phyloP scores from a whole-genome alignment of 768 basidiomycete species.

The Trametes punicea region DNA sequence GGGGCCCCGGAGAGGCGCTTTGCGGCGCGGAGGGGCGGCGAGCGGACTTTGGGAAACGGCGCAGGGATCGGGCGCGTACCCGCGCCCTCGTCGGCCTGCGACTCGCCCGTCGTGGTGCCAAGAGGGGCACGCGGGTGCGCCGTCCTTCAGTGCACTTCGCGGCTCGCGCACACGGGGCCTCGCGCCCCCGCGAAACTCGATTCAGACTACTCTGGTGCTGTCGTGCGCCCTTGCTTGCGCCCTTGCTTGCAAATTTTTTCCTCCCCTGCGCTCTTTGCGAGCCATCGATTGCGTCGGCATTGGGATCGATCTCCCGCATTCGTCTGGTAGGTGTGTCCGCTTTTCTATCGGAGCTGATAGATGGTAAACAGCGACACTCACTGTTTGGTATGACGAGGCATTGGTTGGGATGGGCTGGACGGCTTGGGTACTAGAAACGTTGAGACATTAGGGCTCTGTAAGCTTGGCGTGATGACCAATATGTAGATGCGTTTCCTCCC shows the following conservation, averaged over 20 bases:
- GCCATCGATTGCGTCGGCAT: background rate
- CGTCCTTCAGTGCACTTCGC: conserved; percentile 70
- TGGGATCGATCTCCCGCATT: background rate
- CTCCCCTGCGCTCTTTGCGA: conserved; percentile 27
- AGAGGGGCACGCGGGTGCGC: conserved; percentile 11
- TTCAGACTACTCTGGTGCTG: conserved; percentile 72
- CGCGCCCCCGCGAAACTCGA: conserved; percentile 46
- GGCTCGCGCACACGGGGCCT: conserved; percentile 38
- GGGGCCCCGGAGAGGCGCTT: conserved; percentile 43
- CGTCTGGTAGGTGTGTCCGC: too few species aligned
- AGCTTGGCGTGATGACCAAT: too few species aligned
- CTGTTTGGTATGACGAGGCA: too few species aligned
- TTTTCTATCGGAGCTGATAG: too few species aligned
- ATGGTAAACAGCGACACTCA: too few species aligned
- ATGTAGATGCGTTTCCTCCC: too few species aligned
- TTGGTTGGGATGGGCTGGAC: too few species aligned
- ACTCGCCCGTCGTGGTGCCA: conserved; percentile 11
- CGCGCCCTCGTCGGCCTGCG: conserved; percentile 16
- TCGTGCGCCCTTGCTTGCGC: conserved; percentile 30
- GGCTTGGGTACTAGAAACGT: too few species aligned
- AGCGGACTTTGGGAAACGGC: conserved; percentile 23
- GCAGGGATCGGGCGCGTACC: conserved; percentile 18
- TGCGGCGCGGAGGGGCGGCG: conserved; percentile 13
- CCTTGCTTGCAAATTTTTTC: conserved; percentile 22
- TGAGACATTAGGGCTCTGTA: too few species aligned